Evolutionary conservation across 1,139 yeast species (phyloP), one percentile per base, ranked within the genome.

Genomic region (Blastobotrys serpentis): DNA sequence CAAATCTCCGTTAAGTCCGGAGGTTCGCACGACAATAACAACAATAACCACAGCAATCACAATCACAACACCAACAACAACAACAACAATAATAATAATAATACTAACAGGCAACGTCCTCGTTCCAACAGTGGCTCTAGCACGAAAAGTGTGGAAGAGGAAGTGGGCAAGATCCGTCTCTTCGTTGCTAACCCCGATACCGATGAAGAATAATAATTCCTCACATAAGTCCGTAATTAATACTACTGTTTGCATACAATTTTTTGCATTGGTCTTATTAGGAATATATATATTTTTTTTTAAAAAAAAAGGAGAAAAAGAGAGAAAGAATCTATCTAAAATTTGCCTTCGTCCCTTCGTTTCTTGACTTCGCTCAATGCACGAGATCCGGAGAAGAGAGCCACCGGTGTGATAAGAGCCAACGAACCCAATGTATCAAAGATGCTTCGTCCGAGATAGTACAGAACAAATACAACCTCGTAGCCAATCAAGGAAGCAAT

Each of bases 161-260:
- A 73, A 16, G 53, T 63, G 5, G 68, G 69, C 45, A 63, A 67
- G 41, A 69, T 74, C 59, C 72, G 76, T 43, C 71, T 85, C 56
- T 81, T 78, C 50, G 78, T 85, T 45, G 90, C 89, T 32, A 85
- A 85, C 54, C 94, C 94, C 0, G 94, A 85, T 44, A 56, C 61
- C 43, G 75, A 69, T 48, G 52, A 52, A 16, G 56, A 55, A 34
- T 56, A 52, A 37, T 38, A 43, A 16, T 14, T 33, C n/a, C n/a
- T n/a, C n/a, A n/a, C n/a, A n/a, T n/a, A n/a, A n/a, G n/a, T n/a
- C n/a, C n/a, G n/a, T n/a, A n/a, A n/a, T n/a, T n/a, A n/a, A n/a
- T n/a, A n/a, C n/a, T n/a, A n/a, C n/a, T n/a, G n/a, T n/a, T n/a
- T n/a, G n/a, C n/a, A 29, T 40, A 10, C 4, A 17, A 30, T 25